A percentile compares a stretch with the other conserved stretches of the same genome.
phyloP scores from a whole-genome alignment of 306 rosid species.

The Quercus variabilis region DNA sequence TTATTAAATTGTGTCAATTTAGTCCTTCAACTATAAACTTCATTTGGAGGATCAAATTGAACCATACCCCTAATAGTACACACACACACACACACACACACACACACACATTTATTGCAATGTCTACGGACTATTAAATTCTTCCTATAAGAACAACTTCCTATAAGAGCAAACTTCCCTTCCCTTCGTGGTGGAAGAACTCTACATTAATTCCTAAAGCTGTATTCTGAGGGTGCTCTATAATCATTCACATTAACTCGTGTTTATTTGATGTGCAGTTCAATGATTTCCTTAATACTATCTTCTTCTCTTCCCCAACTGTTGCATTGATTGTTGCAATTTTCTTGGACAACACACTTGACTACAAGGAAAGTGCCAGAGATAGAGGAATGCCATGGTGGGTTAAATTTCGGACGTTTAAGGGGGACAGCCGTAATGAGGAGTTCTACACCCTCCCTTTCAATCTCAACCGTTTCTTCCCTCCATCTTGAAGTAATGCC shows the following conservation, averaged over 20 bases:
- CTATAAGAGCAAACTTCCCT: too few species aligned
- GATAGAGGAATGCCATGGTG: conserved; percentile 99
- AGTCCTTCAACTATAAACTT: too few species aligned
- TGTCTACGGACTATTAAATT: too few species aligned
- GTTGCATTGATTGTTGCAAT: conserved; percentile 80
- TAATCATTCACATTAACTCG: not conserved
- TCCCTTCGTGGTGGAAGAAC: too few species aligned
- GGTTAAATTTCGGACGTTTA: conserved; percentile 81
- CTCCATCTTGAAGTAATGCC: conserved; percentile 59
- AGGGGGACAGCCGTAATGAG: conserved; percentile 86
- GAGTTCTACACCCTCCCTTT: conserved; percentile 98
- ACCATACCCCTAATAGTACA: too few species aligned
- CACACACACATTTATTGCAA: too few species aligned
- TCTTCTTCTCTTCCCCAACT: conserved; percentile 85
- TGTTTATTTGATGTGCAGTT: conserved; percentile 50
- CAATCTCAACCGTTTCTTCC: conserved; percentile 93
- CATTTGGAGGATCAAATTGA: too few species aligned
- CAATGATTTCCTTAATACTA: conserved; percentile 90
- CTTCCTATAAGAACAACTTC: too few species aligned
- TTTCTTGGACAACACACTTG: conserved; percentile 96
- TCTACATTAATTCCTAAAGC: not conserved
- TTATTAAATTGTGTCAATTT: too few species aligned
- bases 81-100: too few species aligned
- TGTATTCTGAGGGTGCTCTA: not conserved
- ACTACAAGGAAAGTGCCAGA: conserved; percentile 73